Evolutionary conservation across 345 rosid genomes (phyloP).

Genomic region (Angophora floribunda): DNA sequence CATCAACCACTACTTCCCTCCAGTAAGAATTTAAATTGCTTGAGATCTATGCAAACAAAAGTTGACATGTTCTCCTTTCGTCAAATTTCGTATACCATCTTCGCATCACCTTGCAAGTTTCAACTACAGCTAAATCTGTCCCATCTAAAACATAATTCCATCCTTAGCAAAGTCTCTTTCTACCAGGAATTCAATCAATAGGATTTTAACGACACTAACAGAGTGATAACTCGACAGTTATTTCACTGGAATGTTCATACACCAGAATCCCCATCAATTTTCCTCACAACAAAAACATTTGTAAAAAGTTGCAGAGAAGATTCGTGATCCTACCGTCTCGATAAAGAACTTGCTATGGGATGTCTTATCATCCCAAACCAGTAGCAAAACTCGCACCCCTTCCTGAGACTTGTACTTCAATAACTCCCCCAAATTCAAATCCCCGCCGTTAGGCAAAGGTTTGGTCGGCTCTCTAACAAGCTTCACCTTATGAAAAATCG

Average conservation of each 20-base stretch:
- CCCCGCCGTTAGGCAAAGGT: constrained; percentile 52
- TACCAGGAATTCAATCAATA: not conserved
- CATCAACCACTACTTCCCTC: not conserved
- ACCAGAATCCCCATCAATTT: not conserved
- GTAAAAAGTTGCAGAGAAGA: not conserved
- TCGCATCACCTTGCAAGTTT: not conserved
- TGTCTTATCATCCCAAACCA: constrained; percentile 96
- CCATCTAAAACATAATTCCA: not conserved
- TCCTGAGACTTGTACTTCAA: constrained; percentile 78
- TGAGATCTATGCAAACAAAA: not conserved
- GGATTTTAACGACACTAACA: not conserved
- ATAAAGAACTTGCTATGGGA: constrained; percentile 69
- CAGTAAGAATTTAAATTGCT: not conserved
- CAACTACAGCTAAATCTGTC: not conserved
- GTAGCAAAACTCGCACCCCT: constrained; percentile 72
- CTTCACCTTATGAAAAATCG: constrained; percentile 66
- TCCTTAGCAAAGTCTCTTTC: not conserved
- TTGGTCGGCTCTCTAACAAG: constrained; percentile 55
- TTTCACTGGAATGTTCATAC: not conserved
- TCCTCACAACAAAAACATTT: not conserved
- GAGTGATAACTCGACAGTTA: not conserved
- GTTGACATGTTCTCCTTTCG: not conserved
- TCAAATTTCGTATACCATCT: not conserved
- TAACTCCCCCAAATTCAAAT: constrained; percentile 61
- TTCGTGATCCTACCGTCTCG: constrained; percentile 37